Evolutionary conservation across 441 rosid genomes (phyloP).

Genomic region (Erysimum cheiri): DNA sequence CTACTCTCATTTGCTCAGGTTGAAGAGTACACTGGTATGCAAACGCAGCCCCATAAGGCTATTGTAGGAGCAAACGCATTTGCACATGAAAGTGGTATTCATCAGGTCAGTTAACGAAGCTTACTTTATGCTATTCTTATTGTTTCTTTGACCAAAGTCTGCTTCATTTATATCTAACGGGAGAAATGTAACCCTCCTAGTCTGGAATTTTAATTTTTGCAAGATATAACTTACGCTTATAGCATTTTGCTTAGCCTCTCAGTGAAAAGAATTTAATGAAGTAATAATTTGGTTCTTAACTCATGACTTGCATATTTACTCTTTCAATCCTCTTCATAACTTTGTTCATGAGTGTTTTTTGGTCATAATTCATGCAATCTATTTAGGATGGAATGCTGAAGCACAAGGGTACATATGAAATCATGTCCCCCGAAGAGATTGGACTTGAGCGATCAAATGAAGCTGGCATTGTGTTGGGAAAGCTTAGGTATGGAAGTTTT

Average conservation of each 20-base stretch:
- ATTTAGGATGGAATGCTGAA: conserved; percentile 94
- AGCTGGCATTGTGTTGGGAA: conserved; percentile 96
- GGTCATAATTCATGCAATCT: background rate
- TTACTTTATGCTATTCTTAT: background rate
- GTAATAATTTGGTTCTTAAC: background rate
- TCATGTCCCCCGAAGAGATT: conserved; percentile 87
- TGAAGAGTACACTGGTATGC: conserved; percentile 29
- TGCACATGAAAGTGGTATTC: conserved; percentile 30
- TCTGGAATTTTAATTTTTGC: background rate
- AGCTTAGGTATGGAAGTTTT: conserved; percentile 68
- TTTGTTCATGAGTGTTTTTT: background rate
- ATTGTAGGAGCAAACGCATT: conserved; percentile 28
- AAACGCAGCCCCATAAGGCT: conserved; percentile 23
- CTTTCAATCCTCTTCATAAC: background rate
- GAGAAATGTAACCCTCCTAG: background rate
- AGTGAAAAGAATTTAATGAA: background rate
- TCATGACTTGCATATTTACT: background rate
- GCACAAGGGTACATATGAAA: conserved; percentile 93
- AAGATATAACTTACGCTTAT: background rate
- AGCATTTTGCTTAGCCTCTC: background rate
- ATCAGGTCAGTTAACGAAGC: conserved; percentile 5
- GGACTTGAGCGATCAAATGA: conserved; percentile 87
- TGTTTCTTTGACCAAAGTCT: background rate
- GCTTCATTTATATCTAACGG: background rate
- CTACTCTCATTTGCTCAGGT: conserved; percentile 1